Base-by-base conservation (phyloP, 495 filamentous ascomycete genomes). In the Aspergillus nidulans region DNA sequence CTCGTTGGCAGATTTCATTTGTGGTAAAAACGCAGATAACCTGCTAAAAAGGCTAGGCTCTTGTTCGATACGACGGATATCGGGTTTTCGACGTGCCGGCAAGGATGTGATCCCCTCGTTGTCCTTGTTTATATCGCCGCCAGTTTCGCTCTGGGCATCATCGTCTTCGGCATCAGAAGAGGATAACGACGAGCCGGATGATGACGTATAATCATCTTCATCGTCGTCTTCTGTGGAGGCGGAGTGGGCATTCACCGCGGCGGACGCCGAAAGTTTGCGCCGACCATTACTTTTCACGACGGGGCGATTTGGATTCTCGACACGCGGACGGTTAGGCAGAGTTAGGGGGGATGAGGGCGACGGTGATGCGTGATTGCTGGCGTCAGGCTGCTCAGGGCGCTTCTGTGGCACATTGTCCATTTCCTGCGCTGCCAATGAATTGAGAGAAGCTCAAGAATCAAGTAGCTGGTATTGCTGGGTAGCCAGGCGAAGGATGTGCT, bases 1-100 rank as follows among this genome's bases (percentile, higher is more conserved):
- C 21, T 76, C 71, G 61, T 82, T 82, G 15, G 78, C 77, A 40
- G 56, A 61, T 49, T 73, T 70, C 60, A 82, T 71, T 53, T 76
- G 57, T 10, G 77, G 75, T 41, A 82, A 53, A 48, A 82, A 78
- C 13, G 74, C 45, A 6, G 64, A 71, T n/a, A 80, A 53, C 2
- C 74, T 66, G 1, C 69, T 60, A n/a, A 75, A 48, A 13, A 80
- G 52, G 6, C 63, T 69, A 4, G 67, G 64, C n/a, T 63, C 53
- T 7, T 57, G 47, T 5, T 69, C 21, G 21, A 72, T 58, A 9
- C 57, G 64, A 19, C 55, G 57, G 57, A 76, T 77, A 43, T 57
- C 54, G 1, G 75, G 75, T 53, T 73, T 76, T 15, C 60, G 65
- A 2, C 67, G 63, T 8, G 64, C 64, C 10, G 68, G 61, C 55